Evolutionary conservation across 1,139 yeast genomes (phyloP), one percentile per base, ranked within the genome.

Genomic region (Scheffersomyces insectosa): DNA sequence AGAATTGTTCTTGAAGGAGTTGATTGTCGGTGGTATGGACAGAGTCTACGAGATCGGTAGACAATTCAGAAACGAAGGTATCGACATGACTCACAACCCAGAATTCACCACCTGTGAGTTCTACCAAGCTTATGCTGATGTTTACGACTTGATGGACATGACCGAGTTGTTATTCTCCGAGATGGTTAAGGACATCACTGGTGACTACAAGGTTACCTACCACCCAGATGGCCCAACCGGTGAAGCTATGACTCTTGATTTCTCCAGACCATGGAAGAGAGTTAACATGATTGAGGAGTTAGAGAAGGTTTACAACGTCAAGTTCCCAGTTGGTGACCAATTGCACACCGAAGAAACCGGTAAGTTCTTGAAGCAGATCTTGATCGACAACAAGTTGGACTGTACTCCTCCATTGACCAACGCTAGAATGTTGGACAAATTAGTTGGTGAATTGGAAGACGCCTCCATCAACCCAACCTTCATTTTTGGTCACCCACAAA

Each of bases 21-120:
- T 93, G 58, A 97, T 93, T 57, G 98, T 93, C 49, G 99, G 99
- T 72, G 99, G 99, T 65, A 78, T 93, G 81, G 97, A 93, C 67
- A 84, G 97, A 73, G 99, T 93, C 49, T 93, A 93, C 68, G 99
- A 93, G 77, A 93, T 93, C 62, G 99, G 99, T 50, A 90, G 98
- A 74, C 98, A 93, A 74, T 93, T 93, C 78, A 88, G 99, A 82
- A 93, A 93, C 65, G 99, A 93, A 73, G 97, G 98, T 71, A 91
- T 93, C 47, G 99, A 93, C 69, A 81, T 88, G 82, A 90, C 98
- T 42, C 99, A 93, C 71, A 93, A 93, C 76, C 97, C 98, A 38
- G 99, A 93, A 71, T 93, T 93, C 75, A 91, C 99, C 56, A 90
- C 97, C 42, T 86, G 97, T 74, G 99, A 93, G 71, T 89, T 91